phyloP scores from a whole-genome alignment of 2,329 filamentous ascomycete genomes.

The Aspergillus sp. region DNA sequence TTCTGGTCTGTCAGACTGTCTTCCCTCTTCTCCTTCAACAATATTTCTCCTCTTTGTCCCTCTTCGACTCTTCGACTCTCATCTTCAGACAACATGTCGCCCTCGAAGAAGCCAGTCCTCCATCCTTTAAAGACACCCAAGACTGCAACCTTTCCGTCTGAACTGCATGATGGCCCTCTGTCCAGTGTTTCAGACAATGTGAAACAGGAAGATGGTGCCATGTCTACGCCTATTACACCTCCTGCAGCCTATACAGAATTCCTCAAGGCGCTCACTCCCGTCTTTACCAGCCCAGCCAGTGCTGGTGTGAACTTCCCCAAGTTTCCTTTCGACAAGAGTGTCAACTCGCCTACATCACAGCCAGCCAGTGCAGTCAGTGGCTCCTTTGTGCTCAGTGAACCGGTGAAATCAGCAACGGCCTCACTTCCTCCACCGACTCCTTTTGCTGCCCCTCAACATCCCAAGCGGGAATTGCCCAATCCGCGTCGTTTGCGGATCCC shows the following conservation, averaged over 20 bases:
- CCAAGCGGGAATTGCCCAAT: constrained; percentile 28
- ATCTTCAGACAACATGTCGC: constrained; percentile 3
- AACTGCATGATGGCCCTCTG: constrained; percentile 54
- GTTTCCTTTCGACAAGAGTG: constrained; percentile 23
- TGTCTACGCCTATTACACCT: constrained; percentile 84
- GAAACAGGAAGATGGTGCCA: constrained; percentile 60
- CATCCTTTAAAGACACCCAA: constrained; percentile 42
- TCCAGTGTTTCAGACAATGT: constrained; percentile 56
- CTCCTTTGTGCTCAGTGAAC: constrained; percentile 50
- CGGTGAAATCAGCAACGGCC: constrained; percentile 52
- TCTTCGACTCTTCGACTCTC: too few species aligned
- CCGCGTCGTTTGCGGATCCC: constrained; percentile 68
- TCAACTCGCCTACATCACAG: constrained; percentile 30
- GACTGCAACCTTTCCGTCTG: constrained; percentile 44
- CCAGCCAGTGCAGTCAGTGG: constrained; percentile 36
- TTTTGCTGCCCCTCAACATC: too few species aligned
- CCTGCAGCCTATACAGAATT: constrained; percentile 90
- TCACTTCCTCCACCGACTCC: constrained; percentile 54
- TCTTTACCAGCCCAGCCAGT: constrained; percentile 64
- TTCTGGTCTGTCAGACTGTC: too few species aligned
- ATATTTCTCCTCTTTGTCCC: too few species aligned
- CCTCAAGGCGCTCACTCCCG: constrained; percentile 71
- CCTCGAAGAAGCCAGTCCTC: constrained; percentile 32
- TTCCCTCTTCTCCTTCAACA: too few species aligned
- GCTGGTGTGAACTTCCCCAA: constrained; percentile 52